A percentile compares a stretch with the other conserved stretches of the same genome.
phyloP scores from a whole-genome alignment of 2,329 filamentous ascomycete species.

The Nannizzia gypsea region DNA sequence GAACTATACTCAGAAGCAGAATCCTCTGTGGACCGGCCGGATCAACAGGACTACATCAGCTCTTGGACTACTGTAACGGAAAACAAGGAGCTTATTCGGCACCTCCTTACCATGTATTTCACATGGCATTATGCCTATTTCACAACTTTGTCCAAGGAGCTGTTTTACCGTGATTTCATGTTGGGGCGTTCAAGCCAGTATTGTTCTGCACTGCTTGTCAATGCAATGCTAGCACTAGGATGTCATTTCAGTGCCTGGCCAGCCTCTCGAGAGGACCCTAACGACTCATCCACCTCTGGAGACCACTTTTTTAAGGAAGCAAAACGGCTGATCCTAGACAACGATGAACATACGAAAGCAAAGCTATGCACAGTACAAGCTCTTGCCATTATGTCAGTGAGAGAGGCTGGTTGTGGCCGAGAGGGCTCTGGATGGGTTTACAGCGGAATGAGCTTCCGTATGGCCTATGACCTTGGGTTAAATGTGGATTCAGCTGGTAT shows the following conservation, averaged over 20 bases:
- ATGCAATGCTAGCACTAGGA: constrained; percentile 83
- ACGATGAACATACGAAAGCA: constrained; percentile 87
- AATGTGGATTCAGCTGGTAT: constrained; percentile 69
- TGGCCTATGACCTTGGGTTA: constrained; percentile 88
- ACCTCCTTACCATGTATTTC: constrained; percentile 96
- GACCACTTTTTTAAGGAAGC: constrained; percentile 95
- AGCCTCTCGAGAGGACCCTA: constrained; percentile 57
- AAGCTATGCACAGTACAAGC: constrained; percentile 85
- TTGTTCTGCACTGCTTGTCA: constrained; percentile 81
- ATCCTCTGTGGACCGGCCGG: constrained; percentile 36
- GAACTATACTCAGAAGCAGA: constrained; percentile 16
- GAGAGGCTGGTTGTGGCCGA: constrained; percentile 85
- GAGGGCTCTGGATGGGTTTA: constrained; percentile 98
- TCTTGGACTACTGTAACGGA: constrained; percentile 82
- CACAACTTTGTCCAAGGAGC: constrained; percentile 70
- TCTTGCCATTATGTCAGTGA: constrained; percentile 85
- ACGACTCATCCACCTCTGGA: constrained; percentile 74
- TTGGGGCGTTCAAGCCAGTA: constrained; percentile 59
- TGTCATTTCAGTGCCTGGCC: constrained; percentile 79
- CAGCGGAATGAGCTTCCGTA: constrained; percentile 94
- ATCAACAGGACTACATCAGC: constrained; percentile 55
- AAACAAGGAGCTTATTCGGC: constrained; percentile 65
- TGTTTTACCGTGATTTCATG: constrained; percentile 79
- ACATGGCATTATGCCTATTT: constrained; percentile 97
- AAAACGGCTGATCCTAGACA: constrained; percentile 75